Evolutionary conservation across 306 rosid genomes (phyloP), one percentile per base, ranked within the genome.

Genomic region (Prunus padus): DNA sequence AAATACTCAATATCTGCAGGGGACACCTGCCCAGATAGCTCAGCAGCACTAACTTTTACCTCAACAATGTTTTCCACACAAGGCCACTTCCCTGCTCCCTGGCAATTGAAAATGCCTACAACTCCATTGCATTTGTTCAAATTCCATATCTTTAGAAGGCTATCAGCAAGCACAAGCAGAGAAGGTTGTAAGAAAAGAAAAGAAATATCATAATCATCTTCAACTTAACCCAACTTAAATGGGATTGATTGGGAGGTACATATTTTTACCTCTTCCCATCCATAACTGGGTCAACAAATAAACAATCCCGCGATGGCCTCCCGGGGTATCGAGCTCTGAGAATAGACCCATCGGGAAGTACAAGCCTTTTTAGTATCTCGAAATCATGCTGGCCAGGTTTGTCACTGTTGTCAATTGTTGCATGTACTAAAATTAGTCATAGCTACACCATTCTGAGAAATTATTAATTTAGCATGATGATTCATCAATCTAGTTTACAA

Each of bases 71-170:
- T 61, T 55, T 77, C 74, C 57, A 66, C 25, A 44, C 81, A 78
- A 31, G 82, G 85, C 81, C 85, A 77, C 3, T 18, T 72, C 67
- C 85, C 85, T 22, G 81, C 85, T 65, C 85, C 88, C 75, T 84
- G 88, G 83, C 88, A 84, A 65, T 84, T 84, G 81, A 77, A 84
- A 49, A 84, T 67, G 47, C 88, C 88, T 65, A 84, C 22, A 75
- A 81, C 88, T 78, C 85, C 88, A 33, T 82, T 84, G 73, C 78
- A 81, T 71, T 78, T 71, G 81, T 84, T 84, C 81, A 84, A 65
- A 79, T 84, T 84, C 85, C 88, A 84, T 64, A 81, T 77, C 79
- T 84, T 84, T 31, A 81, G 73, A 71, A 84, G 79, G 76, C 88
- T 84, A 5, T 23, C 37, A 74, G 15, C 67, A 30, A 42, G 8